A percentile compares a stretch with the other conserved stretches of the same genome.
Conservation (phyloP, 1,139 yeast genomes). For the Cylindricascospora bacillispora region DNA sequence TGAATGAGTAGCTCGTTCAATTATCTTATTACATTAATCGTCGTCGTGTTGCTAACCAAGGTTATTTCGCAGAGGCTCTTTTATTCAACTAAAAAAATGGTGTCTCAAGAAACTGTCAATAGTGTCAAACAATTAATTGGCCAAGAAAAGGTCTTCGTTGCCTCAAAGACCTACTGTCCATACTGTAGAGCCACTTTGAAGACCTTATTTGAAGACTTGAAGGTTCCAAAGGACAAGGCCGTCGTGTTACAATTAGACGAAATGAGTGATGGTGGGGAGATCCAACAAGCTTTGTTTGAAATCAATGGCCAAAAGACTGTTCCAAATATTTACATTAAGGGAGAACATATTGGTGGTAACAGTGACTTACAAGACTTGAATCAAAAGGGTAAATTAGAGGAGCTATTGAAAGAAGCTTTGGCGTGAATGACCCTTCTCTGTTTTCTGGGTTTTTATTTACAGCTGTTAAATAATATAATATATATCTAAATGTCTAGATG, state of each 20-base stretch:
- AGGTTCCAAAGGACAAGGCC: constrained; percentile 34
- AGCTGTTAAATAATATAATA: background rate
- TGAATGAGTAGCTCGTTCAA: too few relatives aligned
- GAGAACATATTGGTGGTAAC: constrained; percentile 91
- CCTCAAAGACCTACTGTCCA: constrained; percentile 70
- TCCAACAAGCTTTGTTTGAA: constrained; percentile 66
- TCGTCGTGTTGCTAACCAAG: constrained; percentile 8
- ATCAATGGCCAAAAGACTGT: constrained; percentile 87
- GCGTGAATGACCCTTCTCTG: constrained; percentile 6
- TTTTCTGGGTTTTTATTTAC: background rate
- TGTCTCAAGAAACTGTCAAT: constrained; percentile 38
- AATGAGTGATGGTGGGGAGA: constrained; percentile 43
- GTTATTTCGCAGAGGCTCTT: too few relatives aligned
- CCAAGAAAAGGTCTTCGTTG: constrained; percentile 63
- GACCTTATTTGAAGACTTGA: constrained; percentile 37
- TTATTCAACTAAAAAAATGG: constrained; percentile 26
- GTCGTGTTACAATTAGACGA: constrained; percentile 54
- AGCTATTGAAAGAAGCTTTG: constrained; percentile 20
- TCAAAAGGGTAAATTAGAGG: constrained; percentile 30
- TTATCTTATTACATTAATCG: constrained; percentile 3
- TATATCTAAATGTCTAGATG: background rate
- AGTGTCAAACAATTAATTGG: constrained; percentile 55
- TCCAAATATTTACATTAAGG: constrained; percentile 82
- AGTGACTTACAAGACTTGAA: constrained; percentile 63
- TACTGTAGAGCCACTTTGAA: constrained; percentile 56